These are phyloP conservation scores for Bathelium albidoporum DNA, from an alignment of 495 filamentous ascomycete species.

Conservation along the genomic window DNA sequence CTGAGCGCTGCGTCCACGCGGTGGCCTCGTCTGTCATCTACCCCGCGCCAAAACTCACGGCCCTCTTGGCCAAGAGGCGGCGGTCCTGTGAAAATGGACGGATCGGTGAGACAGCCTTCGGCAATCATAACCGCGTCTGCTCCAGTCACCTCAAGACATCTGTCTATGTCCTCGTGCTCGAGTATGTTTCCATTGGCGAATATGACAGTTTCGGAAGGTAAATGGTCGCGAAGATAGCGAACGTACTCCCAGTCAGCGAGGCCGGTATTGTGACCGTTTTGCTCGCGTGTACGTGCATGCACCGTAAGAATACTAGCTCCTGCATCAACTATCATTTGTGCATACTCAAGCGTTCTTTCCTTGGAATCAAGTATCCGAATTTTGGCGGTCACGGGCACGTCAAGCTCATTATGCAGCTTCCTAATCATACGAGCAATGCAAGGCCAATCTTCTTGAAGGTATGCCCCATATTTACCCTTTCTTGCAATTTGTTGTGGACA, in stretches of 20 bases:
- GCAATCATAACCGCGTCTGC: conserved; percentile 93
- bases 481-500: conserved; percentile 93
- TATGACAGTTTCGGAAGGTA: conserved; percentile 80
- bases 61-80: conserved; percentile 54
- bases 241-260: conserved; percentile 85
- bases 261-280: conserved; percentile 93
- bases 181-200: conserved; percentile 96
- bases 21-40: conserved; percentile 74
- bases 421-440: conserved; percentile 71
- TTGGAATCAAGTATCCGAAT: conserved; percentile 81
- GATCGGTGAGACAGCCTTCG: conserved; percentile 87
- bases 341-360: conserved; percentile 81
- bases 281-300: conserved; percentile 78
- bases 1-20: conserved; percentile 79
- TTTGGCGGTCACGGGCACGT: conserved; percentile 85
- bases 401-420: conserved; percentile 57
- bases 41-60: conserved; percentile 74
- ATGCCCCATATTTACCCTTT: conserved; percentile 84
- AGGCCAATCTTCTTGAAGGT: conserved; percentile 85
- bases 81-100: conserved; percentile 66
- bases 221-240: conserved; percentile 66
- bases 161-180: conserved; percentile 65
- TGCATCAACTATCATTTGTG: conserved; percentile 73
- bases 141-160: conserved; percentile 73
- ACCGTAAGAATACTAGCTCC: conserved; percentile 89